These are phyloP conservation scores for Mortierella sp. DNA, from an alignment of 371 early-diverging fungal species.

Conservation along the genomic window DNA sequence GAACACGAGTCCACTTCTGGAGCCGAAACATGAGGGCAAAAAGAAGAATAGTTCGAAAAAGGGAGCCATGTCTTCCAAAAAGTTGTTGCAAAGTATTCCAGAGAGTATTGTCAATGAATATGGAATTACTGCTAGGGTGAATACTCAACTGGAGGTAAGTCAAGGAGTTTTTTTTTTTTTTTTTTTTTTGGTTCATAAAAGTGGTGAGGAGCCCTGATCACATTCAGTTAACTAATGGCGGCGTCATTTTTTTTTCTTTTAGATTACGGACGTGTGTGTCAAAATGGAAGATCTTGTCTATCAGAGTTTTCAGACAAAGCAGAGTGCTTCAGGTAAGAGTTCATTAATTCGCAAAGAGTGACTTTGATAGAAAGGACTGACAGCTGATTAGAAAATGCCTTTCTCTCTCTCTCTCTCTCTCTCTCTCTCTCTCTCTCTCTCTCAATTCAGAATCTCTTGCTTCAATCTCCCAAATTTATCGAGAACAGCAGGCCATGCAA, in stretches of 20 bases:
- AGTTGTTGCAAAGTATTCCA: conserved; percentile 13
- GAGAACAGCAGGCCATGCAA: conserved; percentile 4
- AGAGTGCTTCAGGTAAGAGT: conserved; percentile 22
- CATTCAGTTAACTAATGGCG: too few species aligned
- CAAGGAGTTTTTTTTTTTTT: neutral
- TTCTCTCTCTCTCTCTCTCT: too few species aligned
- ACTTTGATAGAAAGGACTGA: too few species aligned
- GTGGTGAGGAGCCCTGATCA: too few species aligned
- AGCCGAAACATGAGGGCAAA: conserved; percentile 29
- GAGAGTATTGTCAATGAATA: conserved; percentile 41
- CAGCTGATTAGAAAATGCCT: neutral
- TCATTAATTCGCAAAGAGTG: too few species aligned
- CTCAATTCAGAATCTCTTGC: conserved; percentile 22
- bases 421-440: too few species aligned
- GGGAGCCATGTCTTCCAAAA: conserved; percentile 3
- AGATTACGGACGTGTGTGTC: conserved; percentile 32
- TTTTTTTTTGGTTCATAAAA: neutral
- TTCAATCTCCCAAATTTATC: conserved; percentile 12
- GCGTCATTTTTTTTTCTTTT: too few species aligned
- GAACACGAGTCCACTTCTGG: conserved; percentile 7
- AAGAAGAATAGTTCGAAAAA: conserved; percentile 28
- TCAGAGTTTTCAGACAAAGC: conserved; percentile 13
- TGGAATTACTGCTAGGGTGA: conserved; percentile 25
- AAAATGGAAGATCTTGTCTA: conserved; percentile 39
- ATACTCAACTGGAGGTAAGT: conserved; percentile 38